Percentiles rank a stretch among this genome's conserved stretches.
Evolutionary conservation across 129 eudicot species (phyloP).

Genomic region (Lactuca sativa): DNA sequence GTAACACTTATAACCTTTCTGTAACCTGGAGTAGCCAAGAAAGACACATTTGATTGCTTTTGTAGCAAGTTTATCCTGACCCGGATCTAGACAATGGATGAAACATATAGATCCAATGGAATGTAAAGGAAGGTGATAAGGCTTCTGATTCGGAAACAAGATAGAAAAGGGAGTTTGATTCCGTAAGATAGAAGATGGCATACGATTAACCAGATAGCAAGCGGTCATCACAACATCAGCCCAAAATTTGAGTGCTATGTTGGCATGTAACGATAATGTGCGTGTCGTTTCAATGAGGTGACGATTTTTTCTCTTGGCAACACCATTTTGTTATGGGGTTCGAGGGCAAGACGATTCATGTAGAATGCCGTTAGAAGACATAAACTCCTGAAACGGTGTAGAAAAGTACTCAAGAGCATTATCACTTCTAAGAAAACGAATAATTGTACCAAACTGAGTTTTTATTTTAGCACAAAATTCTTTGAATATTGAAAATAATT

Average conservation of each 20-base stretch:
- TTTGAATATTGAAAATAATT: background rate
- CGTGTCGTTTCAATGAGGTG: background rate
- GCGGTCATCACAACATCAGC: background rate
- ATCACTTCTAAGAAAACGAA: background rate
- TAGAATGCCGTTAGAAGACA: background rate
- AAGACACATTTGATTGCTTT: too few relatives aligned
- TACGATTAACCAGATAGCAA: background rate
- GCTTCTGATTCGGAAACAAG: background rate
- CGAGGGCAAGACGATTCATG: background rate
- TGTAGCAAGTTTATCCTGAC: too few relatives aligned
- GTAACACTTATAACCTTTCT: too few relatives aligned
- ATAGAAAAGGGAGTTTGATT: background rate
- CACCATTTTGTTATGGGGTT: background rate
- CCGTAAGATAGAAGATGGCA: background rate
- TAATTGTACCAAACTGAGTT: background rate
- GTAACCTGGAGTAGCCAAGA: too few relatives aligned
- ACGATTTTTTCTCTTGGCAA: background rate
- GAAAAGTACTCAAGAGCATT: background rate
- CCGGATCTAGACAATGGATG: too few relatives aligned
- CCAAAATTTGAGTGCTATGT: background rate
- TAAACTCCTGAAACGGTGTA: background rate
- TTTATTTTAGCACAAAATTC: background rate
- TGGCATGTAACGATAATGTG: background rate
- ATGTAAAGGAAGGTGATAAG: background rate
- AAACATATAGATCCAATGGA: too few relatives aligned